Evolutionary conservation across 768 basidiomycete species (phyloP).

Genomic region (Inosperma sp.): DNA sequence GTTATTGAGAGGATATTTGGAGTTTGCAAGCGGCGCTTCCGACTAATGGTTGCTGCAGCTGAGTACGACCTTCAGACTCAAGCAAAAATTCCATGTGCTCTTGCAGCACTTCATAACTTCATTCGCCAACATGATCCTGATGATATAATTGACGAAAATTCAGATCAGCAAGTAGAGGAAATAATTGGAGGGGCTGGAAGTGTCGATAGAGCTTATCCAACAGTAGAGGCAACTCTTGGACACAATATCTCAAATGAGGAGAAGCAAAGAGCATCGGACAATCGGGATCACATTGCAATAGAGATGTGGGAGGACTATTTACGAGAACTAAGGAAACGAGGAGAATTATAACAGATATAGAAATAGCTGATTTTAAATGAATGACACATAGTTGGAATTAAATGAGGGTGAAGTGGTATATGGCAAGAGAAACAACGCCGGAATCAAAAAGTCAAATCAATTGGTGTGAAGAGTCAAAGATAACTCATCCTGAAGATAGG

Average conservation of each 20-base stretch:
- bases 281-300: constrained; percentile 2
- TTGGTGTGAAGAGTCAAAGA: not conserved
- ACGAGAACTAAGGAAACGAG: not conserved
- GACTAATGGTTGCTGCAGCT: constrained; percentile 16
- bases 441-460: not conserved
- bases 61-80: constrained; percentile 21
- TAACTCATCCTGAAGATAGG: constrained; percentile 6
- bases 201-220: not conserved
- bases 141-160: constrained; percentile 11
- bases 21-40: constrained; percentile 25
- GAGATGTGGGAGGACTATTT: constrained; percentile 11
- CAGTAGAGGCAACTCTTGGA: not conserved
- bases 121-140: constrained; percentile 20
- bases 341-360: not conserved
- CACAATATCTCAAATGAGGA: not conserved
- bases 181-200: not conserved
- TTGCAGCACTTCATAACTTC: constrained; percentile 26
- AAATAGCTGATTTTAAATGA: not conserved
- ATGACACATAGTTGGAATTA: not conserved
- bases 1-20: constrained; percentile 39
- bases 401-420: not conserved
- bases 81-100: constrained; percentile 18
- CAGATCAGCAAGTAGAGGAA: not conserved
- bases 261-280: constrained; percentile 1
- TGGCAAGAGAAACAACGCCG: not conserved